These are phyloP conservation scores for Udeniomyces megalosporus DNA, from an alignment of 768 basidiomycete genomes.

Conservation along the genomic window DNA sequence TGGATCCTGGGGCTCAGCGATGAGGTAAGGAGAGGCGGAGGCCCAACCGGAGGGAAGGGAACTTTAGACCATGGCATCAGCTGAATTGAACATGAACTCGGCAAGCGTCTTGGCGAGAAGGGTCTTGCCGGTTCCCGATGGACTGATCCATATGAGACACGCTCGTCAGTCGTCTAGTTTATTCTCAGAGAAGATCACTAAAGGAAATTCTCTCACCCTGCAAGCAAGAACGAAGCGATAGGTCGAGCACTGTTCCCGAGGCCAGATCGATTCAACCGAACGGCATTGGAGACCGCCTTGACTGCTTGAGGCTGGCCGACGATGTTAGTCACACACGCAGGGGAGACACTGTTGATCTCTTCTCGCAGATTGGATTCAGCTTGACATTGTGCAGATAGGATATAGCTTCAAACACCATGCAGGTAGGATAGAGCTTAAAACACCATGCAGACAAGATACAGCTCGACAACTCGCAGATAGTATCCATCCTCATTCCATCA, in stretches of 20 bases:
- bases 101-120: conserved; percentile 30
- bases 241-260: conserved; percentile 28
- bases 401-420: no score
- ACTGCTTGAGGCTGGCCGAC: conserved; percentile 23
- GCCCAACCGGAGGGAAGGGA: no score
- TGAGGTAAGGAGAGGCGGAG: no score
- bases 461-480: no score
- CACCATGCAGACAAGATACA: no score
- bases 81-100: conserved; percentile 31
- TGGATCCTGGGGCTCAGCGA: no score
- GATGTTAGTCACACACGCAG: conserved; percentile 18
- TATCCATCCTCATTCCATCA: no score
- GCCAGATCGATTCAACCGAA: conserved; percentile 29
- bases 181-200: no score
- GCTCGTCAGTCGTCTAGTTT: no score
- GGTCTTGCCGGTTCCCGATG: conserved; percentile 31
- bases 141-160: no score
- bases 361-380: conserved; percentile 26
- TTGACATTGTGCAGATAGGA: conserved; percentile 1
- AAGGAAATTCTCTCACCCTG: conserved; percentile 20
- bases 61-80: conserved; percentile 29
- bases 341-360: conserved; percentile 29
- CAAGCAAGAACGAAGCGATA: conserved; percentile 29
- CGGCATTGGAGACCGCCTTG: conserved; percentile 30
- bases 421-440: no score